Conservation (phyloP, 805 yeast genomes). For the Candida xiaguanensis region DNA sequence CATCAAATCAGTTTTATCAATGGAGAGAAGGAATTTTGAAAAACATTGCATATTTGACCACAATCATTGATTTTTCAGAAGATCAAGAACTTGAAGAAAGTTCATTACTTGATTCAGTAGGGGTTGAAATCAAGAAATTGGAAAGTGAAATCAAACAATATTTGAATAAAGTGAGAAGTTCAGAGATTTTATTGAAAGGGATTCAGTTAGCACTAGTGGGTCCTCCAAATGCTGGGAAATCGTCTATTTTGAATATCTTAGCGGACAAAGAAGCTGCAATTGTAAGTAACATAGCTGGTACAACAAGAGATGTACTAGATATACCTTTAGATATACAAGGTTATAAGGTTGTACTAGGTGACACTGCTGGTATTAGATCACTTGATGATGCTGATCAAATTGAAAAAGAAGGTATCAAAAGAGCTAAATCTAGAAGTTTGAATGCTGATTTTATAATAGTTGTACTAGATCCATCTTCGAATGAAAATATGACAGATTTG, state of each 20-base stretch:
- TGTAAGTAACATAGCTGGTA: conserved; percentile 89
- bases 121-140: conserved; percentile 37
- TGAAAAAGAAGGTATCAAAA: conserved; percentile 75
- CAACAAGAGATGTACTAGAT: conserved; percentile 87
- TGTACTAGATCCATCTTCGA: conserved; percentile 47
- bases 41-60: conserved; percentile 72
- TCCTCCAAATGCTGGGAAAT: conserved; percentile 96
- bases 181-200: conserved; percentile 69
- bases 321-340: conserved; percentile 80
- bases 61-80: conserved; percentile 92
- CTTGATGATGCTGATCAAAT: conserved; percentile 48
- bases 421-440: conserved; percentile 62
- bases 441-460: conserved; percentile 68
- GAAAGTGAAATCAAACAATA: conserved; percentile 43
- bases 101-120: conserved; percentile 50
- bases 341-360: conserved; percentile 77
- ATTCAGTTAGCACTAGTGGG: conserved; percentile 74
- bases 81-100: conserved; percentile 79
- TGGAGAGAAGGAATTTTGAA: conserved; percentile 72
- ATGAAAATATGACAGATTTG: conserved; percentile 13
- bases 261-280: conserved; percentile 83
- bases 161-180: conserved; percentile 45
- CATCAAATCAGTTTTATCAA: conserved; percentile 45
- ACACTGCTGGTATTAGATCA: conserved; percentile 86
- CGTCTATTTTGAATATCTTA: conserved; percentile 74